Evolutionary conservation across 1,139 yeast genomes (phyloP), one percentile per base, ranked within the genome.

Genomic region (Candida dubliniensis): DNA sequence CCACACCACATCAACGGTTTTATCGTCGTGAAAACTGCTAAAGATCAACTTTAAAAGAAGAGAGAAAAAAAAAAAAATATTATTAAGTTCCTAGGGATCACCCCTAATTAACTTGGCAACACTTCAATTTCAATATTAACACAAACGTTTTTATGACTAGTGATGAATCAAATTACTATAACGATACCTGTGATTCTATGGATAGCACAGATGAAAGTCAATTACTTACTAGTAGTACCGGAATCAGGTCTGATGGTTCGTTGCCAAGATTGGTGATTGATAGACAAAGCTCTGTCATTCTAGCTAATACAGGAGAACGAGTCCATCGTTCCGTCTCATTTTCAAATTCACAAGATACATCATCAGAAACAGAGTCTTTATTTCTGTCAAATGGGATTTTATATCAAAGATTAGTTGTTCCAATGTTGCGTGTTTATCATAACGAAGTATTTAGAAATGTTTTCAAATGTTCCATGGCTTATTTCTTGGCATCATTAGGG

Each of bases 381-480:
- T 14, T 18, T 14, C 9, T 11, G 12, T 18, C 30, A 5, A 10
- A 31, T 8, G 26, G 31, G 10, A 29, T 39, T 34, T n/a, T 44
- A 23, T 24, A 10, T 18, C 30, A 34, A 4, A 26, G 24, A 27
- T 10, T 46, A 7, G 10, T 41, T 27, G 38, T 27, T 10, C 42
- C 37, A 26, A 6, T 47, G 11, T 33, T 37, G 12, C 39, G 36
- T 8, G 13, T 50, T 3, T 58, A 56, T 43, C 31, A 48, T 37
- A 51, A 58, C 46, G 60, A 61, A 11, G 37, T 51, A 18, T 53
- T 54, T 37, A 56, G 62, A 18, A 65, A 56, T 45, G 79, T 84
- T 1, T 44, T 84, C 33, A 86, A 87, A 55, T 84, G 95, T 52
- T 72, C 91, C 0, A 50, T 87, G 26, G 87, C 95, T 1, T 88